Base-by-base conservation (phyloP, 495 filamentous ascomycete species). In the Talaromyces wortmannii region DNA sequence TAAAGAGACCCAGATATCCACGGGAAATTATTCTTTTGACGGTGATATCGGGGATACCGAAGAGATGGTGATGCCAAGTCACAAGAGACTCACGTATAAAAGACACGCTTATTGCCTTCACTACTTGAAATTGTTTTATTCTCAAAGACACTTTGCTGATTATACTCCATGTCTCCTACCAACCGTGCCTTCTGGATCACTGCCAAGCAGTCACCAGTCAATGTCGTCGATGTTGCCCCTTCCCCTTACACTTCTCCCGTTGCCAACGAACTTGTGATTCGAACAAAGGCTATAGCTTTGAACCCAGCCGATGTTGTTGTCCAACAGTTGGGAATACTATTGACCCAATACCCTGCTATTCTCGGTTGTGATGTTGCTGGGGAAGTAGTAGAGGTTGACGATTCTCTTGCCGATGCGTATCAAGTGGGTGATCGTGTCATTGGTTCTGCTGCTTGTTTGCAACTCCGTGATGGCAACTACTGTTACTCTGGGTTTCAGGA, bases 351-450 rank as follows among this genome's bases (percentile, higher is more conserved):
- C 53, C 59, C 18, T 40, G 61, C 60, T 13, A 72, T 76, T 31
- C 67, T 76, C n/a, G 76, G 76, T n/a, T 66, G 72, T 48, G 75
- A 78, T 53, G 70, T 74, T 62, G 65, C 67, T 40, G 75, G 74
- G 3, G 62, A 67, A 8, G 67, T 77, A 11, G 61, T 69, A 7
- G 48, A 60, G 7, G 58, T 73, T 5, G 74, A 73, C 0, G 36
- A 60, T 0, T 52, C 45, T 7, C 69, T 77, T 2, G 61, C 59
- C 10, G 55, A 59, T 29, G 32, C 47, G 7, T 59, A 60, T 47
- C 59, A 61, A 33, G 12, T 53, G 6, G 64, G 64, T n/a, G 58
- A 65, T 36, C 59, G 64, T 15, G 64, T 67, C 16, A 33, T 60
- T 8, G 57, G 53, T 16, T 30, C 44, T 15, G 62, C 55, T 0